phyloP scores from a whole-genome alignment of 1,284 basidiomycete species.

The Veloboletus limbatus region DNA sequence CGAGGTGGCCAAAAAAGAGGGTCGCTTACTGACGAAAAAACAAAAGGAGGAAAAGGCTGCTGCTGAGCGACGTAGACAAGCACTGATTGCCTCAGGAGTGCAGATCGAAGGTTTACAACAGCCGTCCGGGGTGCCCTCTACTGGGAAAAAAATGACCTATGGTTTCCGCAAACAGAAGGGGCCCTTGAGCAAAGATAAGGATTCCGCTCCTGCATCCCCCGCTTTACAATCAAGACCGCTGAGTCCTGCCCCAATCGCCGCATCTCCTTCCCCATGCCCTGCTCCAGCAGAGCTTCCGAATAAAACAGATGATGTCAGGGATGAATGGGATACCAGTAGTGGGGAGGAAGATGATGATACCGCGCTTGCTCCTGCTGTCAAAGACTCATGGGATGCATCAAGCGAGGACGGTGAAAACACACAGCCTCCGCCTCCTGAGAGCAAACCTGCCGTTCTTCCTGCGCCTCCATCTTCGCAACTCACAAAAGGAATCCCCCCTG shows the following conservation, averaged over 20 bases:
- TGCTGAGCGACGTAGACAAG: constrained; percentile 90
- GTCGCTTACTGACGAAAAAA: constrained; percentile 88
- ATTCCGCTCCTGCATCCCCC: constrained; percentile 41
- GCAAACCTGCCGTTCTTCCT: constrained; percentile 24
- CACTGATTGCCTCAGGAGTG: constrained; percentile 86
- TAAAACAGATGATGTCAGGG: constrained; percentile 50
- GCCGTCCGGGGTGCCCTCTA: constrained; percentile 43
- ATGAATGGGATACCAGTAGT: constrained; percentile 81
- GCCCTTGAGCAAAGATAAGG: constrained; percentile 43
- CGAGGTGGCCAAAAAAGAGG: constrained; percentile 87
- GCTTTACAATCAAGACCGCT: constrained; percentile 52
- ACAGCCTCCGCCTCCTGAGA: constrained; percentile 14
- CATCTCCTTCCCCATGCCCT: constrained; percentile 23
- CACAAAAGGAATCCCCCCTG: background rate
- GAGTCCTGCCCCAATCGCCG: constrained; percentile 42
- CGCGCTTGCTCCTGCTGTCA: constrained; percentile 44
- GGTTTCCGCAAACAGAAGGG: constrained; percentile 82
- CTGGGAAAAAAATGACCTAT: constrained; percentile 74
- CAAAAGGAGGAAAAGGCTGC: constrained; percentile 93
- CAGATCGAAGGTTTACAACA: constrained; percentile 85
- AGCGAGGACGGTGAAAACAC: constrained; percentile 59
- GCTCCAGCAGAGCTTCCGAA: constrained; percentile 20
- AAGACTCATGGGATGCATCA: constrained; percentile 86
- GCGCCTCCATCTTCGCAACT: constrained; percentile 4
- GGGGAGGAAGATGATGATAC: constrained; percentile 34